These are phyloP conservation scores for Apiotrichum domesticum DNA, from an alignment of 1,284 basidiomycete species.

Conservation along the genomic window DNA sequence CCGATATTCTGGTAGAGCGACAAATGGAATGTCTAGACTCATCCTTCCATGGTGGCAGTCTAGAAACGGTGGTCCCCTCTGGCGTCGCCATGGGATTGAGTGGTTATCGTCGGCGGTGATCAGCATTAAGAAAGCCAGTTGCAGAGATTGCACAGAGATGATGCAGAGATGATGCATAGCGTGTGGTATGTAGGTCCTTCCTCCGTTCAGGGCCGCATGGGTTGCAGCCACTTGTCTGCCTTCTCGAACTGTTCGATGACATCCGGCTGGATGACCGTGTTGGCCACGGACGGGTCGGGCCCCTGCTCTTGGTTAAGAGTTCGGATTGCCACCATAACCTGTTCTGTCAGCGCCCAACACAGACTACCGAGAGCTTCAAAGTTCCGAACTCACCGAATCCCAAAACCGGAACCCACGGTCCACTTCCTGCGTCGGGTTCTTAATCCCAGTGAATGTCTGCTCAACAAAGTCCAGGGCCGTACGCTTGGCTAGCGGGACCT, in stretches of 20 bases:
- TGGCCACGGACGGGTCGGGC: constrained; percentile 58
- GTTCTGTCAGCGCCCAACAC: constrained; percentile 12
- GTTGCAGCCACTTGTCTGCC: constrained; percentile 85
- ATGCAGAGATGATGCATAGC: too few relatives aligned
- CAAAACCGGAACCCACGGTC: constrained; percentile 97
- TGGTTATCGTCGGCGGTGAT: too few relatives aligned
- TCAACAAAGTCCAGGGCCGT: constrained; percentile 87
- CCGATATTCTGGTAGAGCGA: too few relatives aligned
- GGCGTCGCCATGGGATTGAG: too few relatives aligned
- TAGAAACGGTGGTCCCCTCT: too few relatives aligned
- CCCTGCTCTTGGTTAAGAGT: constrained; percentile 71
- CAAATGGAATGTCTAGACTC: too few relatives aligned
- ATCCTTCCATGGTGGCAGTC: too few relatives aligned
- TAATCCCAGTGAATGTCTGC: constrained; percentile 85
- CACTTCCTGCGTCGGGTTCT: constrained; percentile 76
- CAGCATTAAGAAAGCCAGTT: too few relatives aligned
- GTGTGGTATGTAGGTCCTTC: too few relatives aligned
- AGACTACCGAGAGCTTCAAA: neutral
- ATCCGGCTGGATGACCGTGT: constrained; percentile 47
- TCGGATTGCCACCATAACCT: constrained; percentile 84
- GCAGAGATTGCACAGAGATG: too few relatives aligned
- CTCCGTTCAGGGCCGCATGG: constrained; percentile 65
- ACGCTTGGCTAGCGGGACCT: constrained; percentile 74
- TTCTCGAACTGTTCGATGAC: constrained; percentile 90
- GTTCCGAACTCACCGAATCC: constrained; percentile 69